phyloP scores from a whole-genome alignment of 2,329 filamentous ascomycete genomes.

The Rhinocladiella similis region DNA sequence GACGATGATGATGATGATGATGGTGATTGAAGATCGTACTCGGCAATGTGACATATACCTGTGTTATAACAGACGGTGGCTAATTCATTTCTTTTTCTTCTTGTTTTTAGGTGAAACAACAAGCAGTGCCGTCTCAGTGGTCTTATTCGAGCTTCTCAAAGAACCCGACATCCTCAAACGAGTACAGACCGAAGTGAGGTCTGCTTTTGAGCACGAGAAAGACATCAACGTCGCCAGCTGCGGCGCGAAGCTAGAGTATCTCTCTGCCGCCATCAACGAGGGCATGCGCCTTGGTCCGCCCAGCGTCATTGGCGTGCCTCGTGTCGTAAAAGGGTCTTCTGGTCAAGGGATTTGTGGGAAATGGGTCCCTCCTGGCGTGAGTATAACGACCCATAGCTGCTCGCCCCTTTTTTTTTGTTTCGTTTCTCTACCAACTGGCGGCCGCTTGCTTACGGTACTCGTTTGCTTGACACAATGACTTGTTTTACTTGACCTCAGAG shows the following conservation, averaged over 20 bases:
- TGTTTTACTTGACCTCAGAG: no score
- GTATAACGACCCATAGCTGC: constrained; percentile 5
- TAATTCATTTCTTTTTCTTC: no score
- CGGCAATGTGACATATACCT: no score
- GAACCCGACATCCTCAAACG: constrained; percentile 33
- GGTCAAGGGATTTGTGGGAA: constrained; percentile 27
- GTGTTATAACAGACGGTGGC: no score
- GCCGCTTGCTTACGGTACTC: no score
- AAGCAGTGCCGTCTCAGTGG: constrained; percentile 44
- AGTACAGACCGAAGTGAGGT: constrained; percentile 38
- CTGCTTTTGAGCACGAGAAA: constrained; percentile 37
- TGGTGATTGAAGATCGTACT: no score
- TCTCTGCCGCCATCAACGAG: constrained; percentile 22
- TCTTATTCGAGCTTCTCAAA: constrained; percentile 43
- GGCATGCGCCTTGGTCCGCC: constrained; percentile 18
- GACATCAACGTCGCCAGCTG: constrained; percentile 34
- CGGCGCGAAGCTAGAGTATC: constrained; percentile 17
- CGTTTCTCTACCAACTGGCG: no score
- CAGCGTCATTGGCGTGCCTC: constrained; percentile 11
- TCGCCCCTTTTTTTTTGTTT: no score
- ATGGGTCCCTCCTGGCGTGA: constrained; percentile 26
- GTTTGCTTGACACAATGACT: no score
- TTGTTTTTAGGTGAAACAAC: constrained; percentile 49
- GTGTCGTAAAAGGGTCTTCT: constrained; percentile 42
- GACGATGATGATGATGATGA: no score